phyloP scores from a whole-genome alignment of 768 basidiomycete genomes.

The Phylloporus rhodoxanthus region DNA sequence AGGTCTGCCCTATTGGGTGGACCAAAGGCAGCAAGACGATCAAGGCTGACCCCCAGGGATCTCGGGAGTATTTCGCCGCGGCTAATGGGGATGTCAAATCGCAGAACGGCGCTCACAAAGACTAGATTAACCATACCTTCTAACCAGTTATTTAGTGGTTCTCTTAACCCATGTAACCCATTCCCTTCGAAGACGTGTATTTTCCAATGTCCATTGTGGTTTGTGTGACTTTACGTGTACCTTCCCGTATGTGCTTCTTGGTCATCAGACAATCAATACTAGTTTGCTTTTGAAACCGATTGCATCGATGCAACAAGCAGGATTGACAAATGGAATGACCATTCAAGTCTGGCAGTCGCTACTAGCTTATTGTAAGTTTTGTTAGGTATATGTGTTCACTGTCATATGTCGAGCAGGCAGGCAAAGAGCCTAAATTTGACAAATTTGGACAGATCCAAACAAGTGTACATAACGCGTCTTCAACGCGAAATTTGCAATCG shows the following conservation, averaged over 20 bases:
- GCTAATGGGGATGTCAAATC: constrained; percentile 25
- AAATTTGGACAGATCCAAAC: constrained; percentile 14
- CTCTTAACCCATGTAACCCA: no score
- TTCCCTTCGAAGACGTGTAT: no score
- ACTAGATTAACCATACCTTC: constrained; percentile 24
- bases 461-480: constrained; percentile 28
- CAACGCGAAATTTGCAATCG: constrained; percentile 9
- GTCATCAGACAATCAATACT: not conserved
- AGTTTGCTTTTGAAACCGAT: not conserved
- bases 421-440: not conserved
- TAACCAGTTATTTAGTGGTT: not conserved
- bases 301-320: not conserved
- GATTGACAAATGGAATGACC: no score
- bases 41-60: constrained; percentile 68
- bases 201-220: not conserved
- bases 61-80: constrained; percentile 65
- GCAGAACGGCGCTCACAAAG: constrained; percentile 42
- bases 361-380: not conserved
- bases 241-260: no score
- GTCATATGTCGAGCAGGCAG: no score
- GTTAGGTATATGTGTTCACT: no score
- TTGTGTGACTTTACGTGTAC: not conserved
- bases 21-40: constrained; percentile 77
- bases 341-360: no score
- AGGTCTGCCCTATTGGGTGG: constrained; percentile 93